phyloP scores from a whole-genome alignment of 441 rosid genomes.

The Eruca vesicaria region DNA sequence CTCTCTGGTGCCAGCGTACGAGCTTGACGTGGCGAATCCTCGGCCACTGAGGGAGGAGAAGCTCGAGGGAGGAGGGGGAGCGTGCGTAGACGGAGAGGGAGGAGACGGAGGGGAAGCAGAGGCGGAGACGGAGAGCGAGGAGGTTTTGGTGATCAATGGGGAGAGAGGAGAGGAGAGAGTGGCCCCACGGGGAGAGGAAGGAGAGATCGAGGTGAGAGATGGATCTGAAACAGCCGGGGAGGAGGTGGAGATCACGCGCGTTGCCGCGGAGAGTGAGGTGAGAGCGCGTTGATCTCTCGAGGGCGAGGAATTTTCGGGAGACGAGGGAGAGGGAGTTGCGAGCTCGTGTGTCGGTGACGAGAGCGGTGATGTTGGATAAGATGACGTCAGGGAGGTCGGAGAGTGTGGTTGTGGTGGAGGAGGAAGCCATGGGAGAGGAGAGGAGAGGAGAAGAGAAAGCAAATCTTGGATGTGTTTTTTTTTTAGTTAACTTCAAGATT shows the following conservation, averaged over 20 bases:
- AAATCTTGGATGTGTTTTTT: neutral
- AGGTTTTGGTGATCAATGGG: conserved; percentile 45
- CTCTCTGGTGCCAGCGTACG: conserved; percentile 85
- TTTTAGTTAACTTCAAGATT: neutral
- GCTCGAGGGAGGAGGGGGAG: conserved; percentile 48
- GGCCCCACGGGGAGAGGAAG: conserved; percentile 87
- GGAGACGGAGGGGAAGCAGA: conserved; percentile 58
- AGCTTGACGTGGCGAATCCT: conserved; percentile 50
- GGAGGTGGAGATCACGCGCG: conserved; percentile 55
- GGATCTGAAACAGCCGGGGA: conserved; percentile 67
- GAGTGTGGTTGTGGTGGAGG: conserved; percentile 36
- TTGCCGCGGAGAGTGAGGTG: conserved; percentile 86
- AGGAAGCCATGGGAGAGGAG: conserved; percentile 18
- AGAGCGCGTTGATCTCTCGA: conserved; percentile 76
- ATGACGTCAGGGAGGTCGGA: conserved; percentile 78
- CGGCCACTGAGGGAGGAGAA: conserved; percentile 74
- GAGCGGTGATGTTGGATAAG: conserved; percentile 49
- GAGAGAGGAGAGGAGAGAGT: conserved; percentile 46
- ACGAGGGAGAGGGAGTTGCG: conserved; percentile 78
- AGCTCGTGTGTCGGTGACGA: conserved; percentile 63
- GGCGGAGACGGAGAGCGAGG: conserved; percentile 53
- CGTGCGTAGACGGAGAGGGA: conserved; percentile 66
- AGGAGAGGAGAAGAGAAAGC: neutral
- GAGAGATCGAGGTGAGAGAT: conserved; percentile 80
- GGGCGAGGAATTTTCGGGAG: conserved; percentile 55